Conservation (phyloP, 2,329 filamentous ascomycete species). For the Rutstroemia sydowiana region DNA sequence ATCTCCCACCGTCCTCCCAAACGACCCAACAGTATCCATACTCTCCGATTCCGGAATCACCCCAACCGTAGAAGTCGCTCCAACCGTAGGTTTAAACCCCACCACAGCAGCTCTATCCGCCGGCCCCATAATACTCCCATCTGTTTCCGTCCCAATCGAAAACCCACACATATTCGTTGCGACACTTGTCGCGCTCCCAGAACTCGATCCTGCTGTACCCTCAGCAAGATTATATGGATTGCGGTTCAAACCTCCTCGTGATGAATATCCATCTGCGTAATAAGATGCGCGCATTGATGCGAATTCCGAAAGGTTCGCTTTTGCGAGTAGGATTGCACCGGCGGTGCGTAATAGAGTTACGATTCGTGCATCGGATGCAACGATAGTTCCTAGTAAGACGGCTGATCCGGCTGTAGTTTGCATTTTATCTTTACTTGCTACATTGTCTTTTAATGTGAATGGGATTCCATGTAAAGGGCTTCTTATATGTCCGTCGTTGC, state of each 20-base stretch:
- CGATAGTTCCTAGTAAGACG: constrained; percentile 44
- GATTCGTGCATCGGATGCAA: constrained; percentile 46
- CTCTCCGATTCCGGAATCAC: constrained; percentile 56
- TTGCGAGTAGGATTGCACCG: constrained; percentile 59
- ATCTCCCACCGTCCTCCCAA: constrained; percentile 59
- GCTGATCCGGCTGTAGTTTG: constrained; percentile 52
- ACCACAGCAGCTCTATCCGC: constrained; percentile 48
- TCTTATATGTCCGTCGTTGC: constrained; percentile 7
- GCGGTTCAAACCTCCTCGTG: constrained; percentile 52
- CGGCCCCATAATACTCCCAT: constrained; percentile 48
- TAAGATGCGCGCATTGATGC: constrained; percentile 49
- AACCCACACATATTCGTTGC: constrained; percentile 16
- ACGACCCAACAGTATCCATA: constrained; percentile 57
- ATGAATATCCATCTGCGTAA: constrained; percentile 56
- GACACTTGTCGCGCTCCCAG: constrained; percentile 32
- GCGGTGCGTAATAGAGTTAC: constrained; percentile 52
- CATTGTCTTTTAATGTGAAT: constrained; percentile 53
- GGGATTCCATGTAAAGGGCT: constrained; percentile 48
- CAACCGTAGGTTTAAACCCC: constrained; percentile 60
- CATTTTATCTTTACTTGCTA: constrained; percentile 48
- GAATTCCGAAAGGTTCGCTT: constrained; percentile 60
- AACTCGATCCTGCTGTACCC: constrained; percentile 52
- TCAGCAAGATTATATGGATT: constrained; percentile 53
- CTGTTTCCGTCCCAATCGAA: constrained; percentile 53
- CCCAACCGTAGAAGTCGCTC: constrained; percentile 50